Evolutionary conservation across 225 moss, liverwort and hornwort genomes (phyloP).

Genomic region (Polytrichum commune): DNA sequence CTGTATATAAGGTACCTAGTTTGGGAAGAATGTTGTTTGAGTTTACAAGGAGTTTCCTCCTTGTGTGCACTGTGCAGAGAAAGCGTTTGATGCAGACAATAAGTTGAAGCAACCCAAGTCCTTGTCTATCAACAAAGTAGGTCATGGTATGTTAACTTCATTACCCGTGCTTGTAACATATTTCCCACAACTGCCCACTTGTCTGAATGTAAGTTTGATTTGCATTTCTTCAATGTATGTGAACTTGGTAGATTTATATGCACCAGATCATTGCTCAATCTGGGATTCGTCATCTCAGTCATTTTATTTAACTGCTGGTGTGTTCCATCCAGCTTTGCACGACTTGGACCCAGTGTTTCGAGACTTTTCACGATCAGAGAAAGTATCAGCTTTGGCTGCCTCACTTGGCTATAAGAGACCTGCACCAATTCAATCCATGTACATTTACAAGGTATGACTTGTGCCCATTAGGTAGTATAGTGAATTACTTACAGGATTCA

Average conservation of each 20-base stretch:
- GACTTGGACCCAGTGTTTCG: conserved; percentile 91
- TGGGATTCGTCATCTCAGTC: no score
- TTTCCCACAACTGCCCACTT: no score
- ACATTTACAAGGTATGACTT: conserved; percentile 81
- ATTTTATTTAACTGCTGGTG: conserved; percentile 7
- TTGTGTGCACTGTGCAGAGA: conserved; percentile 46
- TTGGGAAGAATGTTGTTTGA: neutral
- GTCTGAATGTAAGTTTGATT: no score
- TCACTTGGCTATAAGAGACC: conserved; percentile 83
- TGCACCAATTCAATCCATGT: conserved; percentile 94
- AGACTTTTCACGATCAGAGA: conserved; percentile 80
- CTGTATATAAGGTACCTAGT: no score
- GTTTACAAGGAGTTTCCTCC: neutral
- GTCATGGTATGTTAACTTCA: conserved; percentile 63
- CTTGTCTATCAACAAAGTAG: conserved; percentile 96
- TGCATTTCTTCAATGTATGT: no score
- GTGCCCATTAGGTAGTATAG: no score
- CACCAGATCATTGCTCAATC: no score
- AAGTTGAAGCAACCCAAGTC: conserved; percentile 73
- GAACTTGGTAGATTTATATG: no score
- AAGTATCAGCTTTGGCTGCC: conserved; percentile 60
- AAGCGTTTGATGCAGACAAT: conserved; percentile 73
- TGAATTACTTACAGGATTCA: no score
- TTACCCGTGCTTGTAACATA: neutral
- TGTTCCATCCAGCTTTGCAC: conserved; percentile 65